Base-by-base conservation (phyloP, 1,284 basidiomycete species). In the Melanopsichium pennsylvanicum region DNA sequence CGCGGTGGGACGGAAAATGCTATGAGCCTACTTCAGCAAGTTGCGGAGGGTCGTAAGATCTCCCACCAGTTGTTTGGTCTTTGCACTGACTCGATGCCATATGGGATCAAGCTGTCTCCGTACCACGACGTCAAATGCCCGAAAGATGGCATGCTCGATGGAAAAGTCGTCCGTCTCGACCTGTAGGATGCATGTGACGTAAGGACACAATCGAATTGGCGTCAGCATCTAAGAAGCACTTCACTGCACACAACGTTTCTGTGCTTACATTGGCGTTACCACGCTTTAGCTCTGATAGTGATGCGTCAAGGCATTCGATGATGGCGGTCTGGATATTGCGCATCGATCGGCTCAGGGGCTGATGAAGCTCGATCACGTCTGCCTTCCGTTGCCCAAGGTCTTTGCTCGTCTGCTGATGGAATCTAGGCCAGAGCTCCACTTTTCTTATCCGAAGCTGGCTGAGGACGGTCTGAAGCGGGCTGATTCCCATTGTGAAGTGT, bases 41-140 rank as follows among this genome's bases (percentile, higher is more conserved):
- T 89, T 88, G 1, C 96, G 86, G 3, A 99, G 85, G 1, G 90
- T 90, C 0, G 89, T 88, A 5, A 99, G 85, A 76, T 98, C 95
- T 42, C 86, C 87, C 6, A 97, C 93, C 11, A 97, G 87, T 63
- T 93, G 90, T 75, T 93, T 93, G 1, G 93, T 98, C 71, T 88
- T 89, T 3, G 90, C 88, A 1, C 93, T 92, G 22, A 97, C 92
- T 81, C 92, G 91, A 81, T 98, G 93, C 96, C 96, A 98, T 4
- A 97, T 89, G 0, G 93, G 87, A 79, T 96, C 91, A 5, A 98
- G 87, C 73, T 93, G 91, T 36, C 88, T 87, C 9, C 94, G 87
- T 1, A 97, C 93, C 46, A 96, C 86, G 19, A 88, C 85, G 76
- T 98, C 95, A 78, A 98, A 99, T 2, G 90, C 92, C 25, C 89